Conservation (phyloP, 257 asterid species). For the Henckelia pumila region DNA sequence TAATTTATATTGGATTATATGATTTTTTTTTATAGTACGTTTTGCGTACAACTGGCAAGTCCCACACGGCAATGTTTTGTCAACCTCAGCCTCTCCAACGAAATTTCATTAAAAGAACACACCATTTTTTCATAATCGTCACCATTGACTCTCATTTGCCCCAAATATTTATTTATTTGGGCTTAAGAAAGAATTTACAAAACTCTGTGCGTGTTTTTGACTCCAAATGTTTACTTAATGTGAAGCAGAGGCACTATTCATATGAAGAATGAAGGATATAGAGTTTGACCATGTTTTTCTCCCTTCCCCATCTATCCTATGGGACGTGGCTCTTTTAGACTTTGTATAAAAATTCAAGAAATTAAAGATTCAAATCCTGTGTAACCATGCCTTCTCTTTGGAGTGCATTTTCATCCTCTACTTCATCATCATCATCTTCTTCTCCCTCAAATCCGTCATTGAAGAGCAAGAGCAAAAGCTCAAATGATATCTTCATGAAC, state of each 20-base stretch:
- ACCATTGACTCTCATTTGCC: constrained; percentile 23
- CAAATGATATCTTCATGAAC: constrained; percentile 33
- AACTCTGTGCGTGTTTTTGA: constrained; percentile 15
- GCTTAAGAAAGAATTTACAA: not conserved
- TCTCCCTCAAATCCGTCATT: constrained; percentile 35
- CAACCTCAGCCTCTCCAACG: constrained; percentile 27
- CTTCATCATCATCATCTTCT: constrained; percentile 28
- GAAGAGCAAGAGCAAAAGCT: constrained; percentile 44
- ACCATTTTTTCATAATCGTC: constrained; percentile 9
- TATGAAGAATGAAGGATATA: not conserved
- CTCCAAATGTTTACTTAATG: constrained; percentile 8
- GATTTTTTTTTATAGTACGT: not conserved
- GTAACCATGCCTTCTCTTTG: constrained; percentile 48
- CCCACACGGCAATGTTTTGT: constrained; percentile 33
- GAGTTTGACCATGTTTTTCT: not conserved
- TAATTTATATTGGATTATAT: no score
- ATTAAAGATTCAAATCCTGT: not conserved
- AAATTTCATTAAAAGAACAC: not conserved
- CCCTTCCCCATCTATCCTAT: not conserved
- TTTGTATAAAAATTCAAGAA: not conserved
- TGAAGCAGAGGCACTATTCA: not conserved
- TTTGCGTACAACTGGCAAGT: not conserved
- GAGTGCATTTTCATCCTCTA: constrained; percentile 48
- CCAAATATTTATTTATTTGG: not conserved
- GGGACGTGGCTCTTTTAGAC: not conserved